These are phyloP conservation scores for Candolleomyces eurysporus DNA, from an alignment of 768 basidiomycete species.

Conservation along the genomic window DNA sequence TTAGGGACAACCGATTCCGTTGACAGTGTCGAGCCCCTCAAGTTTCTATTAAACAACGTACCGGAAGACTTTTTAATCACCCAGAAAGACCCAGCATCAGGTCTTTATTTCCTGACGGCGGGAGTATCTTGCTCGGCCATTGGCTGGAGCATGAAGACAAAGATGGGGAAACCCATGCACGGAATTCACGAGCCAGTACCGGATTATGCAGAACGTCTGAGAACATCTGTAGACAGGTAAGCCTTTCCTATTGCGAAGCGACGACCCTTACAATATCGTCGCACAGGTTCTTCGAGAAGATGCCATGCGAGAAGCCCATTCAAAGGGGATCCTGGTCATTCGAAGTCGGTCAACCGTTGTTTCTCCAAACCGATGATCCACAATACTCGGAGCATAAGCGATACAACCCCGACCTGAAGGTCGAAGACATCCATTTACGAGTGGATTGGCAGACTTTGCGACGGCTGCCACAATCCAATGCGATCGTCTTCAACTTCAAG, in stretches of 20 bases:
- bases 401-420: conserved; percentile 32
- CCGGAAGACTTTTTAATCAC: conserved; percentile 52
- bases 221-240: conserved; percentile 48
- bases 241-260: background rate
- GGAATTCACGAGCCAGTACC: conserved; percentile 49
- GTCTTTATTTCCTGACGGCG: conserved; percentile 43
- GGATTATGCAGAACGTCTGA: conserved; percentile 48
- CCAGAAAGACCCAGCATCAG: conserved; percentile 39
- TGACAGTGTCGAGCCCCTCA: conserved; percentile 30
- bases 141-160: conserved; percentile 47
- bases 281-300: conserved; percentile 45
- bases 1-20: conserved; percentile 31
- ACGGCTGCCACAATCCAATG: conserved; percentile 43
- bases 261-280: background rate
- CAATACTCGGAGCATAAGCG: conserved; percentile 31
- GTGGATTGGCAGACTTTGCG: conserved; percentile 58
- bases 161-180: conserved; percentile 45
- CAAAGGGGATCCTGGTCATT: conserved; percentile 53
- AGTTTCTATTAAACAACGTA: conserved; percentile 47
- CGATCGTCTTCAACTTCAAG: conserved; percentile 55
- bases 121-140: conserved; percentile 46
- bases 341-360: conserved; percentile 50
- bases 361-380: conserved; percentile 37
- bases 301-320: conserved; percentile 47
- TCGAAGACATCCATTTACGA: conserved; percentile 43